phyloP scores from a whole-genome alignment of 768 basidiomycete genomes.

The Termitomyces sp. region DNA sequence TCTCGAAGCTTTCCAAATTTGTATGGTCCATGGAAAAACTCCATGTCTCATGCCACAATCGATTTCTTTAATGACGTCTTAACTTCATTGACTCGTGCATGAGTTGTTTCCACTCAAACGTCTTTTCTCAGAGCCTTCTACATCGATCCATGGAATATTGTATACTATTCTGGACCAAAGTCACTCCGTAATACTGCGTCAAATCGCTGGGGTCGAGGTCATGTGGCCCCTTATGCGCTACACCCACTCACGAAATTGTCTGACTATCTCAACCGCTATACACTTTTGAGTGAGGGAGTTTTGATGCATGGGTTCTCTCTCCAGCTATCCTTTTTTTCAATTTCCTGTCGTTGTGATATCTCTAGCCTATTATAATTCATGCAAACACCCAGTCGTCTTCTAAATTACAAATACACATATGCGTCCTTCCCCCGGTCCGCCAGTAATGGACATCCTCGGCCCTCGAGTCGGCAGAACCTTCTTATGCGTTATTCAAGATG shows the following conservation, averaged over 20 bases:
- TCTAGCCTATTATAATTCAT: neutral
- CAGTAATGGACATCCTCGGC: neutral
- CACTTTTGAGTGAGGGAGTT: neutral
- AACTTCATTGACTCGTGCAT: neutral
- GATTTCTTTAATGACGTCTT: too few species aligned
- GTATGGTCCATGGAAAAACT: neutral
- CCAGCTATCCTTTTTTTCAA: neutral
- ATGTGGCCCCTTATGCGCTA: neutral
- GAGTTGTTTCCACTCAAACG: neutral
- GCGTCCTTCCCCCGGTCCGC: neutral
- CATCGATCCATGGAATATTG: neutral
- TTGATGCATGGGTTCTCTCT: neutral
- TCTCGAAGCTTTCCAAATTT: neutral
- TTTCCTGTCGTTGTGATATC: neutral
- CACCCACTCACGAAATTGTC: neutral
- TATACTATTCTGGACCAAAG: neutral
- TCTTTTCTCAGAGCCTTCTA: neutral
- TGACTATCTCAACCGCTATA: neutral
- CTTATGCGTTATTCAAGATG: neutral
- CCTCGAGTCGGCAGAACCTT: conserved; percentile 7
- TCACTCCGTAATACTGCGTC: neutral
- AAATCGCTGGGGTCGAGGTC: neutral
- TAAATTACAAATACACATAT: neutral
- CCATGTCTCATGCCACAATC: neutral
- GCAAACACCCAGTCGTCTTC: neutral